Conservation (phyloP, 768 basidiomycete species). For the Pleurotus platypus region DNA sequence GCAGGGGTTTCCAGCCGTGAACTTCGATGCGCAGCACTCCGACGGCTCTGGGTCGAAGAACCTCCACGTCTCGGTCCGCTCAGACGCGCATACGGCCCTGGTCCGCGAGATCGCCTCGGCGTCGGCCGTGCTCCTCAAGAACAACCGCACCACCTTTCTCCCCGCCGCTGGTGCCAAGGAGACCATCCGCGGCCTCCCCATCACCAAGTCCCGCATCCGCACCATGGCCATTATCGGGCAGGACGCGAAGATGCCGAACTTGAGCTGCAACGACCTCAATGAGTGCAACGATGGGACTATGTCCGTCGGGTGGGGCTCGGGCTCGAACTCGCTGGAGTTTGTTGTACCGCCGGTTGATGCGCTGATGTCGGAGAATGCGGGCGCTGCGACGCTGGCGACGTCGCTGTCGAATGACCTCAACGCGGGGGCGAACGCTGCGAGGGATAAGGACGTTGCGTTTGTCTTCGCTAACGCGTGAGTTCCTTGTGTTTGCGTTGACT, state of each 20-base stretch:
- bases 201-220: conserved; percentile 44
- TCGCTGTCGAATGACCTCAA: conserved; percentile 41
- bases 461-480: conserved; percentile 59
- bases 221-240: conserved; percentile 58
- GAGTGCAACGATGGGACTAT: conserved; percentile 58
- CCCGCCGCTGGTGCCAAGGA: neutral
- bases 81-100: conserved; percentile 42
- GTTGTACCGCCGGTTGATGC: conserved; percentile 45
- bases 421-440: conserved; percentile 34
- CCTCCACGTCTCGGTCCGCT: conserved; percentile 39
- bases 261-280: conserved; percentile 43
- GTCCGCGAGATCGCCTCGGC: conserved; percentile 62
- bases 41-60: conserved; percentile 44
- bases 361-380: conserved; percentile 35
- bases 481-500: conserved; percentile 14
- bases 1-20: conserved; percentile 43
- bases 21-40: conserved; percentile 41
- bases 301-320: conserved; percentile 58
- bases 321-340: conserved; percentile 42
- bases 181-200: conserved; percentile 38
- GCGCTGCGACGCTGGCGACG: conserved; percentile 34
- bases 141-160: conserved; percentile 36
- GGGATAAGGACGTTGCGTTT: conserved; percentile 50
- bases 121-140: conserved; percentile 69
- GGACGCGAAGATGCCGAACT: conserved; percentile 50